Base-by-base conservation (phyloP, 2,329 filamentous ascomycete genomes). In the Monosporascus sp. region DNA sequence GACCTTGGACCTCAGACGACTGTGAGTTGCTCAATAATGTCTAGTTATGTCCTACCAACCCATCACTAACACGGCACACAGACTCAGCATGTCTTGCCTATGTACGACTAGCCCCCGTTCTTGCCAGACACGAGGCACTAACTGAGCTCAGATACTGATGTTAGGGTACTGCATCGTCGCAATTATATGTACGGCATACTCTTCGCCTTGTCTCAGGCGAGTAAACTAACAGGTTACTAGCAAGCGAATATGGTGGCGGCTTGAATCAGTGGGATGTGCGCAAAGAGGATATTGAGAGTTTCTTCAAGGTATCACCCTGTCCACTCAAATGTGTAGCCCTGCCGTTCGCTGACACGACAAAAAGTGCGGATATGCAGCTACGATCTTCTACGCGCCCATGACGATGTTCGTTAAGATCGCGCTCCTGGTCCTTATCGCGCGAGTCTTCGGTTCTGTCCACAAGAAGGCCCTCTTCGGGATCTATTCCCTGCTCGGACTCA, bases 331-430 rank as follows among this genome's bases (percentile, higher is more conserved):
- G 2, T 22, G 18, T 4, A n/a, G 11, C 8, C 11, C 43, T 9
- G 7, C 3, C 24, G 5, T 17, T 17, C 6, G 24, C 43, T 46
- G n/a, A 46, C 43, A 18, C 6, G 20, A 6, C 11, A 17, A 24
- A 17, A 35, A 75, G 70, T 66, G 66, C 14, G 64, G 70, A 46
- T 76, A 76, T 50, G 70, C 71, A 9, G 72, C 70, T 5, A 74
- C 72, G 20, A 67, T 76, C 50, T 69, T 76, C 58, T 76, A 76
- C 57, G 71, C 71, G 0, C 73, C 73, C 17, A 75, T 73, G 60
- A 70, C 74, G 15, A 65, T 70, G 45, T 62, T 69, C 8, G 72
- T 72, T n/a, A 75, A 75, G 51, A 53, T 70, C 39, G 69, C 74
- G n/a, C 68, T 76, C 3, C 67, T 76, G 3, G 64, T 71, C 55